Conservation (phyloP, 2,329 filamentous ascomycete genomes). For the Ilyonectria destructans region DNA sequence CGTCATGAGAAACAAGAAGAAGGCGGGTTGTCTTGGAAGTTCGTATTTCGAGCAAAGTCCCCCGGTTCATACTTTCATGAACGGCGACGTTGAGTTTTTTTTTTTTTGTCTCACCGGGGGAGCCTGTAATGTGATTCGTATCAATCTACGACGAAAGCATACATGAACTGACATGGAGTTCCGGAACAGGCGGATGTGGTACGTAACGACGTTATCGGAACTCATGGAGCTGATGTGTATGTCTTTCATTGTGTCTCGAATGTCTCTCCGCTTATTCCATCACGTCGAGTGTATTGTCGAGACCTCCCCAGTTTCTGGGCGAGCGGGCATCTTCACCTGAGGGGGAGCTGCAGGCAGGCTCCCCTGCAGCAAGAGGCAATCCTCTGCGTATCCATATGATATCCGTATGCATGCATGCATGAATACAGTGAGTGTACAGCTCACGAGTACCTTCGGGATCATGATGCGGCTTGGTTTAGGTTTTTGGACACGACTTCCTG, state of each 20-base stretch:
- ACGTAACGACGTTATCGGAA: background rate
- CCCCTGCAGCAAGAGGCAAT: background rate
- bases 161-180: conserved; percentile 19
- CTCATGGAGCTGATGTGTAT: background rate
- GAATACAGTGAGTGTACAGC: background rate
- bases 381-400: background rate
- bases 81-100: background rate
- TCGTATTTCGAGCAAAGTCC: conserved; percentile 4
- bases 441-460: background rate
- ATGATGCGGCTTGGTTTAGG: background rate
- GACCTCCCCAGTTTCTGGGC: background rate
- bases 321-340: background rate
- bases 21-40: conserved; percentile 13
- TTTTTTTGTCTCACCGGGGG: background rate
- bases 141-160: conserved; percentile 2
- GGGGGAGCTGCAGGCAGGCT: background rate
- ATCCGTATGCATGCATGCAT: background rate
- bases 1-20: conserved; percentile 37
- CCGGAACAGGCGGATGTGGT: background rate
- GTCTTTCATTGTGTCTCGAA: background rate
- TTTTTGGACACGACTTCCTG: background rate
- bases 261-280: background rate
- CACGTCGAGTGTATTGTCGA: background rate
- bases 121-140: conserved; percentile 30
- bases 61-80: background rate